Percentiles rank a stretch among this genome's conserved stretches.
These are phyloP conservation scores for Coemansia sp. DNA, from an alignment of 192 early-diverging fungal species.

Conservation along the genomic window DNA sequence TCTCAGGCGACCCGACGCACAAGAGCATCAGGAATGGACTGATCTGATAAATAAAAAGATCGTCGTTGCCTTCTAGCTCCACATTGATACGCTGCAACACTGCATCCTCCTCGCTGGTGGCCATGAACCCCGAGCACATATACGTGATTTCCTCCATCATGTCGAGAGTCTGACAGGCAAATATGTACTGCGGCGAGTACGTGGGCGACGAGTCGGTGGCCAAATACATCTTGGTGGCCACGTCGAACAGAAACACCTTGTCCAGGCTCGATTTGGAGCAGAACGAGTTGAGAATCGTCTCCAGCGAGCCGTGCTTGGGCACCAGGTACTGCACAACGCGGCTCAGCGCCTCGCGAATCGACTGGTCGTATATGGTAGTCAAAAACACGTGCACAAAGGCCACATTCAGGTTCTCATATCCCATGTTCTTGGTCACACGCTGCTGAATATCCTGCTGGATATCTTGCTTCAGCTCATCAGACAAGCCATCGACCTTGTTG, in stretches of 20 bases:
- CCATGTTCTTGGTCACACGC: conserved; percentile 82
- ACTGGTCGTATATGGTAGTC: conserved; percentile 92
- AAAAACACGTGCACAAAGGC: conserved; percentile 80
- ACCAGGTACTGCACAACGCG: conserved; percentile 93
- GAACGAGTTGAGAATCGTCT: conserved; percentile 89
- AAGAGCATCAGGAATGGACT: conserved; percentile 30
- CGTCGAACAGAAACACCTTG: conserved; percentile 94
- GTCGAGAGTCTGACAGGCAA: conserved; percentile 95
- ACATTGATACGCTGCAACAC: conserved; percentile 27
- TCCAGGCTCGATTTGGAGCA: conserved; percentile 94
- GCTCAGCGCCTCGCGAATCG: conserved; percentile 91
- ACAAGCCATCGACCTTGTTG: conserved; percentile 95
- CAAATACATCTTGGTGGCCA: conserved; percentile 86
- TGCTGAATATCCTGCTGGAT: conserved; percentile 94
- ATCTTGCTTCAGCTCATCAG: conserved; percentile 95
- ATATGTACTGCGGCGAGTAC: conserved; percentile 84
- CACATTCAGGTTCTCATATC: conserved; percentile 72
- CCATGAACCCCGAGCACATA: conserved; percentile 57
- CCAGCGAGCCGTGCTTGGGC: conserved; percentile 76
- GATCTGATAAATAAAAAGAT: conserved; percentile 45
- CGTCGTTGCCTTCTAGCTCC: conserved; percentile 19
- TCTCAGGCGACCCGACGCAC: conserved; percentile 26
- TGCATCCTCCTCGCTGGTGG: conserved; percentile 17
- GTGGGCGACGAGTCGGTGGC: conserved; percentile 92
- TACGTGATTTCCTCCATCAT: conserved; percentile 79